Conservation (phyloP, 139 green algal species). For the Microglena sp. region DNA sequence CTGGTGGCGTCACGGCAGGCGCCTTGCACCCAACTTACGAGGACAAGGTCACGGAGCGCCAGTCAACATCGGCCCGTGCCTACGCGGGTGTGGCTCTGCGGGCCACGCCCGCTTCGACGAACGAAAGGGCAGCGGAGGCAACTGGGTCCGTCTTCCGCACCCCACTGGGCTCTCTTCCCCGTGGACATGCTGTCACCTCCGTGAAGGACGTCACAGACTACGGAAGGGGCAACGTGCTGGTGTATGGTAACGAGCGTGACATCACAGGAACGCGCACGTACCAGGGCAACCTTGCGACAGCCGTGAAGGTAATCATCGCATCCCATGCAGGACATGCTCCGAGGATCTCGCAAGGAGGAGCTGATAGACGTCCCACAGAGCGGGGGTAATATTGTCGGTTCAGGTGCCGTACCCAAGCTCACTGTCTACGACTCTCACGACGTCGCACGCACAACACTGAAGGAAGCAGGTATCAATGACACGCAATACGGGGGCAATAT, state of each 20-base stretch:
- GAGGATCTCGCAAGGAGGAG: too few species aligned
- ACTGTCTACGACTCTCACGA: too few species aligned
- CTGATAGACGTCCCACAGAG: too few species aligned
- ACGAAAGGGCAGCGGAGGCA: background rate
- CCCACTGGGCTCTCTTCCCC: background rate
- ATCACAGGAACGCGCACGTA: background rate
- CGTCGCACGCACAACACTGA: constrained; percentile 1
- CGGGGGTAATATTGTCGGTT: too few species aligned
- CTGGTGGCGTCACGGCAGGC: constrained; percentile 2
- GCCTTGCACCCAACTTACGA: too few species aligned
- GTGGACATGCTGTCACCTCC: background rate
- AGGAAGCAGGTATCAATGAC: too few species aligned
- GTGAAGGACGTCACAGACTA: too few species aligned
- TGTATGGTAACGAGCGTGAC: constrained; percentile 10
- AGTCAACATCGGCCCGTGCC: background rate
- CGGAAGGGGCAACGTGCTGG: background rate
- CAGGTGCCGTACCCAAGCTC: too few species aligned
- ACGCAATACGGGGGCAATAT: too few species aligned
- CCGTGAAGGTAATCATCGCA: constrained; percentile 2
- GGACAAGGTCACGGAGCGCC: background rate
- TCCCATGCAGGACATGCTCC: too few species aligned
- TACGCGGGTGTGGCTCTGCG: background rate
- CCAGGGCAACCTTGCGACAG: background rate
- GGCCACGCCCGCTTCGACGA: background rate
- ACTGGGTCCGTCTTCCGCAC: background rate